These are phyloP conservation scores for Antitrichia curtipendula DNA, from an alignment of 225 moss, liverwort and hornwort species.

Conservation along the genomic window DNA sequence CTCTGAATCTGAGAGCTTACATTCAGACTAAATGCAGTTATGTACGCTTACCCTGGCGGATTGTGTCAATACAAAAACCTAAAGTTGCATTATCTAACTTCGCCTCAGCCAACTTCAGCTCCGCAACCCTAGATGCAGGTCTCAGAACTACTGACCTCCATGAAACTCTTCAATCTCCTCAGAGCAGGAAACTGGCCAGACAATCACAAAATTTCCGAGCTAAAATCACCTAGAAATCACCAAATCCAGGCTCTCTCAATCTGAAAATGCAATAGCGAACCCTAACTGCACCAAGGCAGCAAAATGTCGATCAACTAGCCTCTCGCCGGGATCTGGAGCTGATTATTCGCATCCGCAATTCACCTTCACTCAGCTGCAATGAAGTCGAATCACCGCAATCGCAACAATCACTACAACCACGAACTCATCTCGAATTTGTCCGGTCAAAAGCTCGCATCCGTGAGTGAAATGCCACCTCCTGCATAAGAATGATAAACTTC, in stretches of 20 bases:
- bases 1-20: background rate
- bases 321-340: background rate
- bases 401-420: background rate
- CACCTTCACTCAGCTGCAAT: background rate
- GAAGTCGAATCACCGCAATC: background rate
- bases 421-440: background rate
- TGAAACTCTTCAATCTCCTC: background rate
- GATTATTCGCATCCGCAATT: background rate
- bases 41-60: background rate
- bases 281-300: conserved; percentile 11
- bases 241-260: background rate
- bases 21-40: background rate
- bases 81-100: background rate
- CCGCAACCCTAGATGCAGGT: background rate
- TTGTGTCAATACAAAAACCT: background rate
- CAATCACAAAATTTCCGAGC: background rate
- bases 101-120: background rate
- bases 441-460: background rate
- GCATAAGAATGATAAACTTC: background rate
- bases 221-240: background rate
- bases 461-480: background rate
- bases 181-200: background rate
- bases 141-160: background rate
- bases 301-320: background rate
- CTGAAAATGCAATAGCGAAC: background rate